phyloP scores from a whole-genome alignment of 352 stramenopile genomes.

The Albugo laibachii region DNA sequence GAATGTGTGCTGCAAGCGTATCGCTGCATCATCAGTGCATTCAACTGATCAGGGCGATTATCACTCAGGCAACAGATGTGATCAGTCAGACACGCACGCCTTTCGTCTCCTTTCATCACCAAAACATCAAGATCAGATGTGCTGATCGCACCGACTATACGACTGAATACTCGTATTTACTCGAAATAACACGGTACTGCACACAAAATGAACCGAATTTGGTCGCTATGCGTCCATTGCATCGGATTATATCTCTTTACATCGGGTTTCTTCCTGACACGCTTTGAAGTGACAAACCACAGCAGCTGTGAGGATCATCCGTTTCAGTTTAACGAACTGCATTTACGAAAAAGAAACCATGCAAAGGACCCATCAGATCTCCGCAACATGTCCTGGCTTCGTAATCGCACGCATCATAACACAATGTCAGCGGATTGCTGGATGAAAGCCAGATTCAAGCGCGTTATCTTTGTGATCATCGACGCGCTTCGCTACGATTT shows the following conservation, averaged over 20 bases:
- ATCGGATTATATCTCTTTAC: conserved; percentile 65
- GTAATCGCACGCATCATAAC: not conserved
- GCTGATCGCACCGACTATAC: too few relatives aligned
- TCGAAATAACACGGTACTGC: too few relatives aligned
- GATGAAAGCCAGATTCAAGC: conserved; percentile 49
- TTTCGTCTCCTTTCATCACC: too few relatives aligned
- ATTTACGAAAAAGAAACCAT: too few relatives aligned
- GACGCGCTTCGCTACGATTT: conserved; percentile 97
- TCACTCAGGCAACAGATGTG: too few relatives aligned
- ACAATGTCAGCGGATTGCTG: conserved; percentile 22
- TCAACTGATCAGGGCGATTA: too few relatives aligned
- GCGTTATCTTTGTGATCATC: conserved; percentile 88
- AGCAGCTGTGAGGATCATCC: conserved; percentile 28
- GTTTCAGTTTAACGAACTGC: not conserved
- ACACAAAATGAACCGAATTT: not conserved
- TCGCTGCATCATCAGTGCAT: too few relatives aligned
- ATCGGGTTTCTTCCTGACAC: conserved; percentile 77
- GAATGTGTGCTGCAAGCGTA: too few relatives aligned
- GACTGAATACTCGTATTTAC: too few relatives aligned
- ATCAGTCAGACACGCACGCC: too few relatives aligned
- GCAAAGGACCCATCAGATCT: not conserved
- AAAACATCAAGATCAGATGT: too few relatives aligned
- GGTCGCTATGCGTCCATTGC: conserved; percentile 23
- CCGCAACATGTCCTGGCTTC: not conserved
- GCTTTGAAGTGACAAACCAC: conserved; percentile 58